These are phyloP conservation scores for Phaseolus coccineus DNA, from an alignment of 331 rosid genomes.

Conservation along the genomic window DNA sequence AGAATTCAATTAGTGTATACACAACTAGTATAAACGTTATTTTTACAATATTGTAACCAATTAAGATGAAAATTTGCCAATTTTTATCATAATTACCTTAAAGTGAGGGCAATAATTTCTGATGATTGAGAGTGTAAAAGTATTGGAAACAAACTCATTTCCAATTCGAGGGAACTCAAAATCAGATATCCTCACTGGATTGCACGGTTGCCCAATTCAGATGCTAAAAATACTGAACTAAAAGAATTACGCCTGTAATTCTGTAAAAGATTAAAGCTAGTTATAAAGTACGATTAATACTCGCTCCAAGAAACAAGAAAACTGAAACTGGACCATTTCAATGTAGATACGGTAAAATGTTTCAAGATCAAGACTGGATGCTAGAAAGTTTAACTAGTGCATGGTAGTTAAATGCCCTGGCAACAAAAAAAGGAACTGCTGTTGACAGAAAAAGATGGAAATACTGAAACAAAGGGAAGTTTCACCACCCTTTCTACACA, in stretches of 20 bases:
- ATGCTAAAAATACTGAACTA: conserved; percentile 4
- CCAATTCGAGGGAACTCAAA: neutral
- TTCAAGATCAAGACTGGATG: conserved; percentile 52
- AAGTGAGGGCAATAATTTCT: too few species aligned
- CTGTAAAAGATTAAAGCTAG: neutral
- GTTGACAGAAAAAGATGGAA: conserved; percentile 58
- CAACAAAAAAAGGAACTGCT: conserved; percentile 57
- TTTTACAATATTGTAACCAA: neutral
- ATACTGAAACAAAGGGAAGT: conserved; percentile 61
- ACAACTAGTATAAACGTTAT: neutral
- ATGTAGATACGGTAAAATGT: conserved; percentile 39
- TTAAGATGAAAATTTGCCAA: neutral
- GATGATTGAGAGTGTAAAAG: neutral
- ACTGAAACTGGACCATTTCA: conserved; percentile 42
- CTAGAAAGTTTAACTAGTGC: conserved; percentile 66
- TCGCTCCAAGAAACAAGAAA: conserved; percentile 24
- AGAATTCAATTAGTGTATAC: neutral
- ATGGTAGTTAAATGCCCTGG: conserved; percentile 50
- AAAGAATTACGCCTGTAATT: neutral
- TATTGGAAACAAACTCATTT: neutral
- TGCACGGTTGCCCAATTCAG: neutral
- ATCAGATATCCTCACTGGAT: conserved; percentile 1
- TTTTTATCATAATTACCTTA: neutral
- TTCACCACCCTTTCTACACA: conserved; percentile 61
- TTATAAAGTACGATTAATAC: conserved; percentile 6